Percentiles rank a stretch among this genome's conserved stretches.
Conservation (phyloP, 1,139 yeast genomes). For the Arxiozyma slooffiae region DNA sequence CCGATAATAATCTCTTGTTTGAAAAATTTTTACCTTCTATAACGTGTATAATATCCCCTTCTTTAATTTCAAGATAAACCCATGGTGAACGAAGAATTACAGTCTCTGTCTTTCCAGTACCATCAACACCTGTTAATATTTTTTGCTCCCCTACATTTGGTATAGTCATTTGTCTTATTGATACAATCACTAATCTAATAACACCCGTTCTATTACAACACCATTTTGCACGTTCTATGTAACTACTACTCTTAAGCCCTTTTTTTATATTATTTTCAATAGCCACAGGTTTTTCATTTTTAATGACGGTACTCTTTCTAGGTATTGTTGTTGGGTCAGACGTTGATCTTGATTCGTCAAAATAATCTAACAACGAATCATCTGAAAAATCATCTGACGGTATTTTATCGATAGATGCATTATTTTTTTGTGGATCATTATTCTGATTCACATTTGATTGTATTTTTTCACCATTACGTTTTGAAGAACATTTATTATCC, state of each 20-base stretch:
- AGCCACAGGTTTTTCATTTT: neutral
- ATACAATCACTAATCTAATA: constrained; percentile 35
- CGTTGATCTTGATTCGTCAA: constrained; percentile 10
- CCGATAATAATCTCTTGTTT: constrained; percentile 26
- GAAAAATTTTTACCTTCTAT: constrained; percentile 38
- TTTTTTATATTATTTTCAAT: neutral
- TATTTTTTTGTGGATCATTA: neutral
- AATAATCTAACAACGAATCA: constrained; percentile 9
- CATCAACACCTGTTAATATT: constrained; percentile 41
- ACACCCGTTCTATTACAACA: constrained; percentile 1
- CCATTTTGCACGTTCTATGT: constrained; percentile 1
- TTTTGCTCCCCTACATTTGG: constrained; percentile 36
- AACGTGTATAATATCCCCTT: constrained; percentile 52
- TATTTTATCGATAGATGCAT: neutral
- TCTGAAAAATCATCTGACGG: constrained; percentile 3
- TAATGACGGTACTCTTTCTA: no score
- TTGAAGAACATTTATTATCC: neutral
- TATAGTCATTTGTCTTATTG: constrained; percentile 31
- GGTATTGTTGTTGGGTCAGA: neutral
- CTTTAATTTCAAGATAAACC: constrained; percentile 35
- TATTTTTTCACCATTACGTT: no score
- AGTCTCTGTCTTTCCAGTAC: constrained; percentile 30
- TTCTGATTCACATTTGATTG: no score
- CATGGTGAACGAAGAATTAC: constrained; percentile 45
- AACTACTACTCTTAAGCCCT: neutral